Conservation (phyloP, 163 green algal species). For the Prototheca wickerhamii region DNA sequence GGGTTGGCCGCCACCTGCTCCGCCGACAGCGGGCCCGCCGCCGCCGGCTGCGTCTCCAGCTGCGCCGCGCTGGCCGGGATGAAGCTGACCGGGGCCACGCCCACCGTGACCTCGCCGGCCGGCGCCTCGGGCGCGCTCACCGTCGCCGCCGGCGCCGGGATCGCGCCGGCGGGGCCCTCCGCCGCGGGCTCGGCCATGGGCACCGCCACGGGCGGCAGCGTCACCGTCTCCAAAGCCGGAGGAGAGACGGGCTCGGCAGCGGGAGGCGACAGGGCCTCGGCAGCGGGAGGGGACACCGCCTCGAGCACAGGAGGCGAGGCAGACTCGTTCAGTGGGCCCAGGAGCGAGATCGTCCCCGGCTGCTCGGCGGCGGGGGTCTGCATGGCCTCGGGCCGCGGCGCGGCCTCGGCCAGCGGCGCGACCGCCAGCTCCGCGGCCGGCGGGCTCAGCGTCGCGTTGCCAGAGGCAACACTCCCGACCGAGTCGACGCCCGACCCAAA, state of each 20-base stretch:
- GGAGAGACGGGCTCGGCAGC: too few species aligned
- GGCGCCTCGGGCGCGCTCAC: background rate
- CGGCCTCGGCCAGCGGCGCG: background rate
- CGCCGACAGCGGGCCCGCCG: background rate
- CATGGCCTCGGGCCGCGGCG: constrained; percentile 3
- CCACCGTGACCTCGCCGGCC: background rate
- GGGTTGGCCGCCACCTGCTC: background rate
- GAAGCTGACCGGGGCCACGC: background rate
- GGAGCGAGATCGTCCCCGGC: too few species aligned
- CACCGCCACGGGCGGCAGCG: too few species aligned
- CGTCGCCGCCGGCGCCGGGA: background rate
- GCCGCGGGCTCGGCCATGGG: background rate
- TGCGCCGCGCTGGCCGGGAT: background rate
- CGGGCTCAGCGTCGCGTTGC: background rate
- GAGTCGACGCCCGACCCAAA: too few species aligned
- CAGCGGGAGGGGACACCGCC: too few species aligned
- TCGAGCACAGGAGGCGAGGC: too few species aligned
- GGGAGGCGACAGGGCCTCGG: too few species aligned
- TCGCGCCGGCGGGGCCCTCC: background rate
- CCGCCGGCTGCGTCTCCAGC: background rate
- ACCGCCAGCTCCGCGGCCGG: background rate
- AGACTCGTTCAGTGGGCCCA: too few species aligned
- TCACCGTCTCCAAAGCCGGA: too few species aligned
- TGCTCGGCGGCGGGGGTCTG: background rate
- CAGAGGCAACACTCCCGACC: too few species aligned